Evolutionary conservation across 225 moss, liverwort and hornwort genomes (phyloP), one percentile per base, ranked within the genome.

Genomic region (Pseudisothecium myosuroides): DNA sequence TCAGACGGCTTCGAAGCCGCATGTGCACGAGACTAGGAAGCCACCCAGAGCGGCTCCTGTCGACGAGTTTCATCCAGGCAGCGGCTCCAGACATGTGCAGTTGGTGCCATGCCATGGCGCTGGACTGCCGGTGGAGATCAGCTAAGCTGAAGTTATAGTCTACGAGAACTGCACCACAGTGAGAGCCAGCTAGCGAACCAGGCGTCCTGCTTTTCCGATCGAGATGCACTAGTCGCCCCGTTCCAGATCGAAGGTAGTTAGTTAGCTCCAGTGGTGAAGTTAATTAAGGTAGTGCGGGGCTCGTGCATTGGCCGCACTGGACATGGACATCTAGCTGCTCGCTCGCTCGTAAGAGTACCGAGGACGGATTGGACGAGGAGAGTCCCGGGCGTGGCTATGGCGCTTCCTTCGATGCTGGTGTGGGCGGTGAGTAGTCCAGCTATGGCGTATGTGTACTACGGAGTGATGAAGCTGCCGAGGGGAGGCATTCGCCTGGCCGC

Each of bases 361-460:
- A 59, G 39, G 80, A 12, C 27, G 50, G 59, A 59, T 39, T 59
- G 59, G 80, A 59, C 80, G 39, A 58, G 79, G 82, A 82, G 47
- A 62, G 47, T 24, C 10, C 49, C 49, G 23, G 39, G 72, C 26
- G 55, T 28, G 63, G 66, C 54, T 26, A 89, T 93, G 94, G 90
- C 92, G 41, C 75, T 89, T 52, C 87, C 86, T 21, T 80, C 91
- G n/a, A 16, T 85, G 29, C 47, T 89, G 83, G 90, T 90, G 80
- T 87, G 91, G 91, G 87, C 49, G 29, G 56, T 91, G 74, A 94
- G 92, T 80, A 84, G 92, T 56, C 76, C 75, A 12, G 90, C 94
- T 45, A 90, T 93, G 89, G 91, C 89, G 32, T 95, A 94, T 59
- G 95, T 93, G 36, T 98, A 95, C 88, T 95, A 91, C 47, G 81